Conservation (phyloP, 352 stramenopile genomes). For the Peronospora belbahrii region DNA sequence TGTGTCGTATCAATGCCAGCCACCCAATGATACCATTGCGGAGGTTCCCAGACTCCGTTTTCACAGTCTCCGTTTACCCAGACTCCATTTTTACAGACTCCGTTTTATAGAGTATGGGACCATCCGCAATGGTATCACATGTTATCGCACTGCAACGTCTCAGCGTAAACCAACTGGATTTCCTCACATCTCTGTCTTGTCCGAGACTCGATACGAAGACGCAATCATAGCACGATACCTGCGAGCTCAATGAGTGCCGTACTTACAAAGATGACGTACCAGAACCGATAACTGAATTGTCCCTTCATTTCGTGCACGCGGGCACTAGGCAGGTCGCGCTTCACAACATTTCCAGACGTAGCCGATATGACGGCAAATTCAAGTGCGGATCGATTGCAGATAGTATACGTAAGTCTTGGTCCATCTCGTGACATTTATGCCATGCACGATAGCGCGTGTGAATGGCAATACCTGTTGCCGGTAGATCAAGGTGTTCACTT, state of each 20-base stretch:
- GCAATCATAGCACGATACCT: slow-evolving; percentile 32
- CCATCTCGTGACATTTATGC: slow-evolving; percentile 75
- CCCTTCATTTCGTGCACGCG: slow-evolving; percentile 75
- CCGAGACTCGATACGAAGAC: slow-evolving; percentile 47
- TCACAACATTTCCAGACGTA: slow-evolving; percentile 62
- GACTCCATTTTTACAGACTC: too few relatives aligned
- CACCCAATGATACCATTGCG: slow-evolving; percentile 56
- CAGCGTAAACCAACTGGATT: slow-evolving; percentile 46
- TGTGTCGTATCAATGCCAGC: slow-evolving; percentile 46
- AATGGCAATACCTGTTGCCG: slow-evolving; percentile 57
- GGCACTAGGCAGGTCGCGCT: slow-evolving; percentile 69
- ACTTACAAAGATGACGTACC: slow-evolving; percentile 65
- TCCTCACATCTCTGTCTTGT: slow-evolving; percentile 40
- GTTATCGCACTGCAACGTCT: slow-evolving; percentile 37
- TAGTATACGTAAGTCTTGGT: slow-evolving; percentile 67
- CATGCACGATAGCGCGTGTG: slow-evolving; percentile 71
- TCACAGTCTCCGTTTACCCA: too few relatives aligned
- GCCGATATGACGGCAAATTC: slow-evolving; percentile 70
- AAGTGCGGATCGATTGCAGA: slow-evolving; percentile 77
- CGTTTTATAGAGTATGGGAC: slow-evolving; percentile 75
- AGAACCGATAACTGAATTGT: slow-evolving; percentile 56
- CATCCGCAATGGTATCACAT: too few relatives aligned
- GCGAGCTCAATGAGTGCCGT: slow-evolving; percentile 53
- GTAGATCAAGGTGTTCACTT: slow-evolving; percentile 64
- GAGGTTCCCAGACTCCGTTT: slow-evolving; percentile 67